A percentile compares a stretch with the other conserved stretches of the same genome.
Conservation (phyloP, 192 early-diverging fungal species). For the Backusella tuberculispora region DNA sequence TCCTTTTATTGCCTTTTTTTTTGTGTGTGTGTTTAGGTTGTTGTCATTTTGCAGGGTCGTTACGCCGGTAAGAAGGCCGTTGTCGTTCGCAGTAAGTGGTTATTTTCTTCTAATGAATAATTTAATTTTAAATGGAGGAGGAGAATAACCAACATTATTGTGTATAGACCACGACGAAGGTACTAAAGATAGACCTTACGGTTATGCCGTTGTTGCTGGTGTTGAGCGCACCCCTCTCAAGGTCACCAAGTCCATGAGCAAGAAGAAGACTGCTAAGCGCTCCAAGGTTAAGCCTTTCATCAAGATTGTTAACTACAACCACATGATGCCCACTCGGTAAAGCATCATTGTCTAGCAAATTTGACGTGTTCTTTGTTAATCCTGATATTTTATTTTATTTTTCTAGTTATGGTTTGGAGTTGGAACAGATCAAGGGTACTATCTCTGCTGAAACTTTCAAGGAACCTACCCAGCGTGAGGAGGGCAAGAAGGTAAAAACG, state of each 20-base stretch:
- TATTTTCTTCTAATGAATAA: constrained; percentile 37
- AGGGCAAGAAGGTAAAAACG: constrained; percentile 78
- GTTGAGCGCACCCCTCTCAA: constrained; percentile 97
- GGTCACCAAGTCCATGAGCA: constrained; percentile 95
- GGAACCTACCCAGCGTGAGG: constrained; percentile 90
- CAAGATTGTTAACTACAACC: constrained; percentile 99
- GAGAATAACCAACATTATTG: constrained; percentile 30
- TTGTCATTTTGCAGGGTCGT: constrained; percentile 96
- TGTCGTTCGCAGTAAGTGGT: constrained; percentile 81
- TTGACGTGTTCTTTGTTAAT: neutral
- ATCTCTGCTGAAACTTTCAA: constrained; percentile 89
- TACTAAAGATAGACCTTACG: constrained; percentile 95
- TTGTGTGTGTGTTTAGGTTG: constrained; percentile 66
- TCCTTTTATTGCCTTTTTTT: neutral
- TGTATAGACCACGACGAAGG: constrained; percentile 87
- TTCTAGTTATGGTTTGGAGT: constrained; percentile 89
- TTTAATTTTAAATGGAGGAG: constrained; percentile 33
- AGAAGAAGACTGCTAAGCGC: constrained; percentile 95
- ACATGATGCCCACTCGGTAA: constrained; percentile 99
- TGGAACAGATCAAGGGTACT: constrained; percentile 89
- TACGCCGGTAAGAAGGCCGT: constrained; percentile 99
- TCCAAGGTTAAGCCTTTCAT: constrained; percentile 99
- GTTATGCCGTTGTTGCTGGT: constrained; percentile 98
- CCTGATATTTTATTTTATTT: neutral
- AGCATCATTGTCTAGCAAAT: neutral